A percentile compares a stretch with the other conserved stretches of the same genome.
phyloP scores from a whole-genome alignment of 2,329 filamentous ascomycete genomes.

The Colletotrichum sp. region DNA sequence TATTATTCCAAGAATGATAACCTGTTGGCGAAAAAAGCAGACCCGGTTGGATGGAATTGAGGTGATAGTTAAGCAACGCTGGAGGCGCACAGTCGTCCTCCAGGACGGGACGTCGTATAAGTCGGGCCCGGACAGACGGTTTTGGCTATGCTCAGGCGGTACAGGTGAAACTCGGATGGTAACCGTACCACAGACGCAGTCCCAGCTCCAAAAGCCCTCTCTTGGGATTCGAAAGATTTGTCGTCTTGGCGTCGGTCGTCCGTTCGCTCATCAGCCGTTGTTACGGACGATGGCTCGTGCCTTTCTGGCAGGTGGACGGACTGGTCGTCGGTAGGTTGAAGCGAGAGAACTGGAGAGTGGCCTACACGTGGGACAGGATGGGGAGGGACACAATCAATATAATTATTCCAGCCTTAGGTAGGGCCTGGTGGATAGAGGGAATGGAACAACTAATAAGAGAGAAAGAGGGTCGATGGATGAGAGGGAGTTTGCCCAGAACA shows the following conservation, averaged over 20 bases:
- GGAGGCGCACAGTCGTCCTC: not conserved
- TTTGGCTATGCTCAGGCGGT: constrained; percentile 3
- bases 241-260: constrained; percentile 2
- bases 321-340: not conserved
- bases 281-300: constrained; percentile 11
- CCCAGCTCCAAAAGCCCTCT: not conserved
- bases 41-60: not conserved
- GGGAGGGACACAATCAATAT: not conserved
- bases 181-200: constrained; percentile 10
- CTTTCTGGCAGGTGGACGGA: constrained; percentile 8
- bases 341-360: not conserved
- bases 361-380: not conserved
- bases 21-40: not conserved
- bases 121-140: constrained; percentile 11
- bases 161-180: constrained; percentile 13
- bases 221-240: not conserved
- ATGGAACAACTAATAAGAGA: not conserved
- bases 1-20: not conserved
- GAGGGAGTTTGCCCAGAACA: not conserved
- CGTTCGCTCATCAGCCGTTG: constrained; percentile 5
- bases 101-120: constrained; percentile 1
- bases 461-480: not conserved
- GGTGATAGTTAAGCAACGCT: not conserved
- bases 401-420: not conserved
- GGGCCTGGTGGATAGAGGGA: not conserved